A percentile compares a stretch with the other conserved stretches of the same genome.
Evolutionary conservation across 2,329 filamentous ascomycete species (phyloP).

Genomic region (Colletotrichum paranaense): DNA sequence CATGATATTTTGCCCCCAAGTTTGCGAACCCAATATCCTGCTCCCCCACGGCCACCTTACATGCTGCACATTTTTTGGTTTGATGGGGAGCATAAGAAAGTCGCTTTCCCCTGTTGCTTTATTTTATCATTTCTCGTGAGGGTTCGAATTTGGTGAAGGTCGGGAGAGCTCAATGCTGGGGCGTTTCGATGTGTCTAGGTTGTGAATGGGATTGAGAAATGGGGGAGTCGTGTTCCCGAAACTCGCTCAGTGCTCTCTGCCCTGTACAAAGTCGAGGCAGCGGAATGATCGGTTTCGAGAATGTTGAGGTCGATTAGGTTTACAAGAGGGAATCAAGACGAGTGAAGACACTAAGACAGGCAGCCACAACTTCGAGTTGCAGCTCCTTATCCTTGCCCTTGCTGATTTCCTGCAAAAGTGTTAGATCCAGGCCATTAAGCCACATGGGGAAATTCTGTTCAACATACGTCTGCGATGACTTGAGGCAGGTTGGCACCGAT

Average conservation of each 20-base stretch:
- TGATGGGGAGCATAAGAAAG: slow-evolving; percentile 14
- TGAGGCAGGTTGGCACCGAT: slow-evolving; percentile 94
- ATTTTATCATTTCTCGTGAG: slow-evolving; percentile 30
- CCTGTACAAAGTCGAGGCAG: neutral
- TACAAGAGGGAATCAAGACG: slow-evolving; percentile 95
- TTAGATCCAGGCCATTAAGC: slow-evolving; percentile 29
- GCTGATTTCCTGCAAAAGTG: slow-evolving; percentile 74
- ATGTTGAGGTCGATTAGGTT: slow-evolving; percentile 38
- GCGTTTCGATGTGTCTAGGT: slow-evolving; percentile 28
- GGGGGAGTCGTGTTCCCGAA: neutral
- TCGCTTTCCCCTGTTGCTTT: neutral
- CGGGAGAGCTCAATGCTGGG: slow-evolving; percentile 12
- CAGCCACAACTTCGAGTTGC: slow-evolving; percentile 96
- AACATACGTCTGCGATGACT: slow-evolving; percentile 77
- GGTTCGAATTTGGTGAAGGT: slow-evolving; percentile 25
- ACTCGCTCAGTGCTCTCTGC: slow-evolving; percentile 5
- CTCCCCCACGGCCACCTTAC: slow-evolving; percentile 15
- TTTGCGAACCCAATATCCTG: slow-evolving; percentile 14
- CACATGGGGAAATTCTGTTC: neutral
- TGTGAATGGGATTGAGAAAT: slow-evolving; percentile 13
- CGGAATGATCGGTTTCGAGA: slow-evolving; percentile 1
- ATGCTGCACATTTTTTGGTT: slow-evolving; percentile 29
- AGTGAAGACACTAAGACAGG: slow-evolving; percentile 97
- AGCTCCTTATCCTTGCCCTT: slow-evolving; percentile 92
- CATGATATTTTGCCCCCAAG: slow-evolving; percentile 8